Percentiles rank a stretch among this genome's conserved stretches.
Conservation (phyloP, 352 stramenopile species). For the Phytopythium cucurbitacearum region DNA sequence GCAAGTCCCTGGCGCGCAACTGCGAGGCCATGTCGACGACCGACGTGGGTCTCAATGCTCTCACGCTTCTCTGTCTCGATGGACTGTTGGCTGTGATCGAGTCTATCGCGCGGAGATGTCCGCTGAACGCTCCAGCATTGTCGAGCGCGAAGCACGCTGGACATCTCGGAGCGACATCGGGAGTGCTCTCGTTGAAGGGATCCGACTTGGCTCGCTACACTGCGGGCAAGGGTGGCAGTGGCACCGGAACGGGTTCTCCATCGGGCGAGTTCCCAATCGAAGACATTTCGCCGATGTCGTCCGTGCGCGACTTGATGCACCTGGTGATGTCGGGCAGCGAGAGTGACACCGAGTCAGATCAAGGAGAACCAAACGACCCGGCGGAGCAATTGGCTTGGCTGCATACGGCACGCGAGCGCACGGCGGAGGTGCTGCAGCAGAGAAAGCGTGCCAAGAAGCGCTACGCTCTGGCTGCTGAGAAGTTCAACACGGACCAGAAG, state of each 20-base stretch:
- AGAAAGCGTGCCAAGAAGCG: constrained; percentile 90
- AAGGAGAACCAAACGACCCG: constrained; percentile 30
- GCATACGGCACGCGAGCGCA: constrained; percentile 80
- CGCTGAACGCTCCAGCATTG: constrained; percentile 29
- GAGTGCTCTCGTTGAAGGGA: constrained; percentile 49
- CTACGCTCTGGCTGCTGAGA: constrained; percentile 84
- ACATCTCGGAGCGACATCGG: constrained; percentile 14
- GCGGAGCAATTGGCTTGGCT: constrained; percentile 73
- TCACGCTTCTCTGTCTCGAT: constrained; percentile 72
- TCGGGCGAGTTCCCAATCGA: constrained; percentile 57
- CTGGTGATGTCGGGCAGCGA: constrained; percentile 77
- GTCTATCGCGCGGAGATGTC: constrained; percentile 86
- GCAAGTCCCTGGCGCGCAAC: constrained; percentile 89
- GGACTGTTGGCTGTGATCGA: constrained; percentile 93
- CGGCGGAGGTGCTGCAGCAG: constrained; percentile 87
- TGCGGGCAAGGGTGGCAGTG: constrained; percentile 15
- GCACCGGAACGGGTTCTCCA: constrained; percentile 7
- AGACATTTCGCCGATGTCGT: constrained; percentile 82
- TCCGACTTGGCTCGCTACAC: constrained; percentile 70
- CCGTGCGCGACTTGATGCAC: constrained; percentile 80
- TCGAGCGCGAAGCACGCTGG: constrained; percentile 14
- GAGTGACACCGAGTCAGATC: constrained; percentile 67
- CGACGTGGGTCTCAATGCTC: constrained; percentile 57
- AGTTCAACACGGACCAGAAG: constrained; percentile 95
- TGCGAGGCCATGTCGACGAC: constrained; percentile 68